Evolutionary conservation across 2,329 filamentous ascomycete genomes (phyloP).

Genomic region (Drechslerella stenobrocha): DNA sequence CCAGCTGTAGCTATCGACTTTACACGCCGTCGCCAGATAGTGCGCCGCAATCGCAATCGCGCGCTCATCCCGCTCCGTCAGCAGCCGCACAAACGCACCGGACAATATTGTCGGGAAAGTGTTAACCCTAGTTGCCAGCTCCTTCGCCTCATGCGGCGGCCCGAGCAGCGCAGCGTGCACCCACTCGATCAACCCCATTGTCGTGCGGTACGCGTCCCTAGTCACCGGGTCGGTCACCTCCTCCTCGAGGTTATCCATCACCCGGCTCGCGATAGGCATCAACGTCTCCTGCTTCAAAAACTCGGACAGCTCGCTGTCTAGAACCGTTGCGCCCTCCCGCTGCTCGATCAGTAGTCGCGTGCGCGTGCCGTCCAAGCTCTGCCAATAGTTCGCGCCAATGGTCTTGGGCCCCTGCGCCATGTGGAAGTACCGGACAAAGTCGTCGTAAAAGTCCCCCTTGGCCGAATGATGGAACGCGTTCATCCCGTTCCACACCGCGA

Average conservation of each 20-base stretch:
- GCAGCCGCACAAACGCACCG: slow-evolving; percentile 29
- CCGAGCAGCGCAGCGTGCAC: slow-evolving; percentile 35
- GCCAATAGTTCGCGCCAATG: slow-evolving; percentile 35
- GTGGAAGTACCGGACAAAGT: slow-evolving; percentile 38
- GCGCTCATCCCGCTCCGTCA: slow-evolving; percentile 31
- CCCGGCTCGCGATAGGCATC: slow-evolving; percentile 34
- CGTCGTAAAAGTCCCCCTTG: slow-evolving; percentile 44
- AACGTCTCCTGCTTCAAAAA: slow-evolving; percentile 32
- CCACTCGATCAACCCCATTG: slow-evolving; percentile 44
- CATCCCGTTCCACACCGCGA: slow-evolving; percentile 46
- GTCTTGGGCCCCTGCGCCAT: slow-evolving; percentile 43
- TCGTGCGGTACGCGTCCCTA: slow-evolving; percentile 22
- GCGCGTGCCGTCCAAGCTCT: slow-evolving; percentile 20
- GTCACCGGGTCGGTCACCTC: slow-evolving; percentile 25
- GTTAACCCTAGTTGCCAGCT: slow-evolving; percentile 31
- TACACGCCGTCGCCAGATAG: slow-evolving; percentile 45
- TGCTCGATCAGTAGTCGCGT: slow-evolving; percentile 26
- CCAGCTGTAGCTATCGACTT: slow-evolving; percentile 47
- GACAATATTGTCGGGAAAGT: slow-evolving; percentile 43
- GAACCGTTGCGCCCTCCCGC: slow-evolving; percentile 33
- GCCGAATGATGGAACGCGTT: slow-evolving; percentile 41
- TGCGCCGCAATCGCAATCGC: slow-evolving; percentile 44
- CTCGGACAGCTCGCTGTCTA: slow-evolving; percentile 34
- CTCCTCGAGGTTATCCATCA: slow-evolving; percentile 27
- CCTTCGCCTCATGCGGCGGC: neutral